A percentile compares a stretch with the other conserved stretches of the same genome.
These are phyloP conservation scores for Podospora tetraspora DNA, from an alignment of 495 filamentous ascomycete species.

Conservation along the genomic window DNA sequence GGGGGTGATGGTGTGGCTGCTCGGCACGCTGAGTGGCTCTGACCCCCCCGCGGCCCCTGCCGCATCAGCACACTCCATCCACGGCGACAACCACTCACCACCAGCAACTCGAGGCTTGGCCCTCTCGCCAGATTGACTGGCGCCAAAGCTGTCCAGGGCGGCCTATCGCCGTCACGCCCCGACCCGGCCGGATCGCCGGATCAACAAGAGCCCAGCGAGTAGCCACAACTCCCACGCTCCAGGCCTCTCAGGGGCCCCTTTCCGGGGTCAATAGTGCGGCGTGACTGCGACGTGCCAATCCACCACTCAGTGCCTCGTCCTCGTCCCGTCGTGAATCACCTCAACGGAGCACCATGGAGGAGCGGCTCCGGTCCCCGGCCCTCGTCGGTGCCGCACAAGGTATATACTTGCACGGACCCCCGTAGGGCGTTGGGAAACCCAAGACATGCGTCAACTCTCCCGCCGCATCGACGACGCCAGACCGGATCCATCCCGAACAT, in stretches of 20 bases:
- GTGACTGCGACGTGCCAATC: background rate
- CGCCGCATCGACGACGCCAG: background rate
- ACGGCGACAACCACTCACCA: background rate
- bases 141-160: background rate
- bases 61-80: conserved; percentile 3
- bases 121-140: background rate
- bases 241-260: background rate
- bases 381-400: background rate
- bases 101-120: background rate
- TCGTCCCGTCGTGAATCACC: background rate
- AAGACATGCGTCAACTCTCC: background rate
- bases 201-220: conserved; percentile 2
- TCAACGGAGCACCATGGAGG: background rate
- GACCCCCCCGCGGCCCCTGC: conserved; percentile 8
- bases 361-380: background rate
- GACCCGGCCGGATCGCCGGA: background rate
- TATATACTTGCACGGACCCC: conserved; percentile 8
- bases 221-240: background rate
- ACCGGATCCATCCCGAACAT: conserved; percentile 3
- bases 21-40: background rate
- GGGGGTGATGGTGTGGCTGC: background rate
- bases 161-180: background rate
- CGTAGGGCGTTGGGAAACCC: background rate
- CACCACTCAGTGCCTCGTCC: background rate
- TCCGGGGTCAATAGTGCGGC: conserved; percentile 7